These are phyloP conservation scores for Isoetes taiwanensis DNA, from an alignment of 75 land plant species.

Conservation along the genomic window DNA sequence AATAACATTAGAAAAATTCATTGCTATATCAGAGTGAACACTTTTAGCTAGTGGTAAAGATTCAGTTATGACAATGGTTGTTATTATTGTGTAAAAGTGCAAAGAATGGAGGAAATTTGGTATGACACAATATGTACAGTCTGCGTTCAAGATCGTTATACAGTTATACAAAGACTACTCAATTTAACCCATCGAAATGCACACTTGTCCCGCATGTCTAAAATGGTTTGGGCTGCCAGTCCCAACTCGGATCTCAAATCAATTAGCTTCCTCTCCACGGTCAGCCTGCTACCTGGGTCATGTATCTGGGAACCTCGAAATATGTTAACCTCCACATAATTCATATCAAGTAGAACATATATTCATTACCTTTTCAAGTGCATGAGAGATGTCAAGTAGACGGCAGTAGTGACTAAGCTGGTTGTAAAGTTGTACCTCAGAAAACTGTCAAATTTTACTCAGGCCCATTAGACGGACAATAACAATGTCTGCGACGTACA, in stretches of 20 bases:
- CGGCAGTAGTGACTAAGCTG: conserved; percentile 85
- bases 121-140: too few species aligned
- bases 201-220: conserved; percentile 54
- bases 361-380: conserved; percentile 77
- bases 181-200: conserved; percentile 77
- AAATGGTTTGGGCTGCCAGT: conserved; percentile 36
- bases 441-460: too few species aligned
- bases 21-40: too few species aligned
- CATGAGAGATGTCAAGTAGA: conserved; percentile 47
- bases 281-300: conserved; percentile 32
- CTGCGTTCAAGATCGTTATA: too few species aligned
- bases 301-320: too few species aligned
- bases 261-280: conserved; percentile 46
- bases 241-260: conserved; percentile 37
- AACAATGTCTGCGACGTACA: not conserved
- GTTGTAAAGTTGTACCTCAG: conserved; percentile 82
- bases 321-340: too few species aligned
- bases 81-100: too few species aligned
- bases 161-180: conserved; percentile 30
- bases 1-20: too few species aligned
- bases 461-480: not conserved
- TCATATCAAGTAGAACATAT: too few species aligned
- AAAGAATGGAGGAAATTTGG: too few species aligned
- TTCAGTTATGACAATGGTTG: too few species aligned
- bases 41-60: too few species aligned